Base-by-base conservation (phyloP, 257 asterid genomes). In the Thymus mandschuricus region DNA sequence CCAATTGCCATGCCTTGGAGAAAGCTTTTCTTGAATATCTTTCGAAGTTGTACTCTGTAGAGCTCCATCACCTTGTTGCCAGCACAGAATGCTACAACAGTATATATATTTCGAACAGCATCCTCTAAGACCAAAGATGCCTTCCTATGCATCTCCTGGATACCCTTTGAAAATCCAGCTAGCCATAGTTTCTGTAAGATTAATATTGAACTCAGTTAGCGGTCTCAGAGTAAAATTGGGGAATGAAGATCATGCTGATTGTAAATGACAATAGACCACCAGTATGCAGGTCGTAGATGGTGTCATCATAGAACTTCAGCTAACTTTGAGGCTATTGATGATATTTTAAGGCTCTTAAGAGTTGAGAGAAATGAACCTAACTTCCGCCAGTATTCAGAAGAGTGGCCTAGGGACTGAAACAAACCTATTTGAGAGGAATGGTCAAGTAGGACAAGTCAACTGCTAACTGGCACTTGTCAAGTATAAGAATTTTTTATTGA, bases 51-150 rank as follows among this genome's bases (percentile, higher is more conserved):
- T 75, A 84, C 79, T 56, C 92, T 84, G 80, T 95, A 95, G 74
- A 95, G 99, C 80, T 95, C 98, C 99, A 92, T 95, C 65, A 95
- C 97, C 81, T 95, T 86, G 91, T 95, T 88, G 74, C 99, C 98
- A 60, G 99, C 97, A 83, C 99, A 95, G 76, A 95, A 95, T 58
- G 99, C 95, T 57, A 95, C 98, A 65, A 95, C 99, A 33, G 99
- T 92, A 66, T 95, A 95, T 55, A 95, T 95, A 70, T 95, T 95
- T 81, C 99, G 84, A 72, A 95, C 99, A 21, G 99, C 97, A 75
- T 95, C 99, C 84, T 95, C 98, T 68, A 95, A 86, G 54, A 92
- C 99, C 80, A 95, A 81, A 44, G 99, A 95, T 71, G 98, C 99
- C 83, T 92, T 95, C 86, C 99, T 84, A 58, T 95, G 99, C 99